These are phyloP conservation scores for Phytophthora ramorum DNA, from an alignment of 352 stramenopile species.

Conservation along the genomic window DNA sequence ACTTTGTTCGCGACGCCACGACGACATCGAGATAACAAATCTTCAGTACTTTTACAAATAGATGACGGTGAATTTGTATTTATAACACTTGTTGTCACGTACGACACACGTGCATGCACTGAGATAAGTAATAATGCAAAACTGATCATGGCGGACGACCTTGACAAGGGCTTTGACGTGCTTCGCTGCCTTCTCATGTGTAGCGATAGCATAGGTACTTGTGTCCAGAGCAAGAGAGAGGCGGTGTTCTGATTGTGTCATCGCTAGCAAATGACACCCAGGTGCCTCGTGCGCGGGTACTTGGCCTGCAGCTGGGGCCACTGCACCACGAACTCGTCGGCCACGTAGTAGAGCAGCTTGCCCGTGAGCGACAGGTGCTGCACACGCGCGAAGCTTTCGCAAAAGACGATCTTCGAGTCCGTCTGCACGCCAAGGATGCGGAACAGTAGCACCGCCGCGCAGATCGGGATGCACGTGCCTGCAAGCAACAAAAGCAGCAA, in stretches of 20 bases:
- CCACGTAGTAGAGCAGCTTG: conserved; percentile 93
- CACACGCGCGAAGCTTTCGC: conserved; percentile 95
- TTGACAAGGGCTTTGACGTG: not conserved
- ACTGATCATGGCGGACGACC: conserved; percentile 1
- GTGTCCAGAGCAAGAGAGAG: not conserved
- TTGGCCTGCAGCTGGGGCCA: conserved; percentile 90
- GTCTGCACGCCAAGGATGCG: conserved; percentile 77
- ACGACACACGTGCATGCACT: not conserved
- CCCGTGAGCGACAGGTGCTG: conserved; percentile 93
- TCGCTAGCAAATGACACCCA: conserved; percentile 90
- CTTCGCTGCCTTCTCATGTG: conserved; percentile 4
- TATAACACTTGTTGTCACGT: not conserved
- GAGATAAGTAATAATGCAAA: not conserved
- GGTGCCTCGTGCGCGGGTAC: conserved; percentile 86
- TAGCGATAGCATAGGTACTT: conserved; percentile 9
- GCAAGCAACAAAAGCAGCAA: conserved; percentile 3
- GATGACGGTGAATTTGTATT: not conserved
- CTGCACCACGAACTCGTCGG: conserved; percentile 95
- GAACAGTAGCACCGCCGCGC: conserved; percentile 83
- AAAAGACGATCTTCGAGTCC: conserved; percentile 91
- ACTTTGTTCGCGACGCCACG: conserved; percentile 13
- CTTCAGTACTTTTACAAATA: conserved; percentile 6
- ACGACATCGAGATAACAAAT: conserved; percentile 5
- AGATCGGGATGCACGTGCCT: conserved; percentile 95
- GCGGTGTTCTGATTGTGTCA: not conserved